Evolutionary conservation across 768 basidiomycete genomes (phyloP).

Genomic region (Tricholoma furcatifolium): DNA sequence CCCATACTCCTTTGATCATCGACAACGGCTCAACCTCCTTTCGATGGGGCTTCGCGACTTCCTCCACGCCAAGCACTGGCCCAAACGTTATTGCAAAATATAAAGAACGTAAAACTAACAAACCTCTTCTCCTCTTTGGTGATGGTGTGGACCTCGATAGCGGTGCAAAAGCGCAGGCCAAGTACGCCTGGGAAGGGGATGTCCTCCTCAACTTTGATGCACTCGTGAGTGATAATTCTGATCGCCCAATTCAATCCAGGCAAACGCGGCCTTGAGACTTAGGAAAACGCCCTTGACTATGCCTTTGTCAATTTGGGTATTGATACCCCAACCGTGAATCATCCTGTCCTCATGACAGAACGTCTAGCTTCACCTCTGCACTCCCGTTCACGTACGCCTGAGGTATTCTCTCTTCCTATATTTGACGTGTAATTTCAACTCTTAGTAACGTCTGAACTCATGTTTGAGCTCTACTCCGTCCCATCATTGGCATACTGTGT

Average conservation of each 20-base stretch:
- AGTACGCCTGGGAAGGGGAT: constrained; percentile 92
- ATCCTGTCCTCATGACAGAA: constrained; percentile 94
- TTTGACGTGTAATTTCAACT: neutral
- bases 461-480: constrained; percentile 91
- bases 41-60: constrained; percentile 80
- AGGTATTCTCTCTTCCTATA: neutral
- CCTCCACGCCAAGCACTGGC: constrained; percentile 52
- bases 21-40: constrained; percentile 87
- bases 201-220: constrained; percentile 90
- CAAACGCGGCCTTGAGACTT: constrained; percentile 30
- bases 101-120: constrained; percentile 85
- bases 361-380: constrained; percentile 85
- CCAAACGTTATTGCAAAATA: constrained; percentile 82
- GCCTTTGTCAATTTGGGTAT: constrained; percentile 87
- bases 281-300: constrained; percentile 96
- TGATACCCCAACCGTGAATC: constrained; percentile 70
- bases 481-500: constrained; percentile 86
- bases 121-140: constrained; percentile 83
- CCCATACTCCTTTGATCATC: constrained; percentile 70
- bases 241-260: neutral
- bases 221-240: constrained; percentile 59
- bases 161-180: constrained; percentile 73
- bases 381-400: constrained; percentile 74
- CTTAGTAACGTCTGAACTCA: constrained; percentile 89
- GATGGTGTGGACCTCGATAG: constrained; percentile 86